Conservation (phyloP, 495 filamentous ascomycete species). For the Trichoderma orchidacearum region DNA sequence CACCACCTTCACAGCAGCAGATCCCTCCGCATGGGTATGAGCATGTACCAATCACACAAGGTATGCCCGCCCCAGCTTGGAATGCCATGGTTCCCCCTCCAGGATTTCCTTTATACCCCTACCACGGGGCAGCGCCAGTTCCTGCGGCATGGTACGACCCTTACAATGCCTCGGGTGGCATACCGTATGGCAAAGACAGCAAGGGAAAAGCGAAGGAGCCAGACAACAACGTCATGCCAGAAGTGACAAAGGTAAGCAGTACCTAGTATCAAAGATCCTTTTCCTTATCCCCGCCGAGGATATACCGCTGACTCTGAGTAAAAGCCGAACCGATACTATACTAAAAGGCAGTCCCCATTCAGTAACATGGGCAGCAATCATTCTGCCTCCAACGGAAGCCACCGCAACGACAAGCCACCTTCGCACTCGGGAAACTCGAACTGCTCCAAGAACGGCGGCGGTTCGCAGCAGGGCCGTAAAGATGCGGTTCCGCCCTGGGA, state of each 20-base stretch:
- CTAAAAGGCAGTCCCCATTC: neutral
- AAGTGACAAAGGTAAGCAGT: neutral
- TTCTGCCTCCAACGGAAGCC: neutral
- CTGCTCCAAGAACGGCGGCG: neutral
- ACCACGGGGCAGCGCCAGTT: neutral
- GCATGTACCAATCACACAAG: neutral
- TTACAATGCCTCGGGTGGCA: neutral
- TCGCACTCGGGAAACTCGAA: neutral
- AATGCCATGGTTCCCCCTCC: constrained; percentile 9
- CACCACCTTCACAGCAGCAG: constrained; percentile 7
- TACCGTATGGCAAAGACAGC: neutral
- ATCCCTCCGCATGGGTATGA: neutral
- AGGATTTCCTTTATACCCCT: neutral
- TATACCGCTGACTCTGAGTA: neutral
- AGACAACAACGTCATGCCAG: constrained; percentile 3
- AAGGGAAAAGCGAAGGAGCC: neutral
- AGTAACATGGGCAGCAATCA: constrained; percentile 4
- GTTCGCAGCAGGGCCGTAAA: neutral
- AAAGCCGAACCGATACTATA: neutral
- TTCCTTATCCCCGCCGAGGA: neutral
- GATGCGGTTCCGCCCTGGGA: neutral
- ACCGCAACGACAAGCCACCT: neutral
- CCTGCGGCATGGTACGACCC: neutral
- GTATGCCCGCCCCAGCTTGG: constrained; percentile 6
- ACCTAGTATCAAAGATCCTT: neutral